Percentiles rank a stretch among this genome's conserved stretches.
These are phyloP conservation scores for Ophiorrhiza pumila DNA, from an alignment of 257 asterid genomes.

Conservation along the genomic window DNA sequence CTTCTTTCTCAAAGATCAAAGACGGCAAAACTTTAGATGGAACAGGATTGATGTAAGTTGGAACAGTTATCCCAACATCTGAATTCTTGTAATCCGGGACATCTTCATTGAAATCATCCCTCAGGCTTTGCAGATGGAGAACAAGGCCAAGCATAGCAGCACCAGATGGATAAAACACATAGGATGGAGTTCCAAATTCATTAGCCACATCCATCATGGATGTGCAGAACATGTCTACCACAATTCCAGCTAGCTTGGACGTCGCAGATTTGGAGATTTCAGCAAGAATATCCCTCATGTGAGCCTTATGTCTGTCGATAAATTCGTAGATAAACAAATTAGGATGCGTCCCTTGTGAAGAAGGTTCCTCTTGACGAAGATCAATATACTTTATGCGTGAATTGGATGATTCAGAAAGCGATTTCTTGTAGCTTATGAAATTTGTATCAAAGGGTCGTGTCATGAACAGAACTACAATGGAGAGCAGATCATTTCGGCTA, in stretches of 20 bases:
- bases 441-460: conserved; percentile 15
- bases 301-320: not conserved
- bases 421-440: not conserved
- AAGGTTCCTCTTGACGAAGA: not conserved
- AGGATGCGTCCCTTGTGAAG: not conserved
- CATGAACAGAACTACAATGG: conserved; percentile 12
- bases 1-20: not conserved
- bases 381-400: conserved; percentile 1
- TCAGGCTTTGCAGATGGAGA: conserved; percentile 4
- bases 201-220: conserved; percentile 15
- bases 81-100: conserved; percentile 6
- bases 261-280: not conserved
- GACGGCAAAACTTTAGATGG: not conserved
- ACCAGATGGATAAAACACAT: too few relatives aligned
- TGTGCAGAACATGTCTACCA: conserved; percentile 14
- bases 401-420: conserved; percentile 9
- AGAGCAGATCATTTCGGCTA: conserved; percentile 1
- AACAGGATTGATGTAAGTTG: too few relatives aligned
- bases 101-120: conserved; percentile 5
- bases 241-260: conserved; percentile 10
- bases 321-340: not conserved
- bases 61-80: not conserved
- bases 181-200: not conserved
- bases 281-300: not conserved
- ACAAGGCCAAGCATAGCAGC: too few relatives aligned